Conservation (phyloP, 805 yeast species). For the Saturnispora diversa region DNA sequence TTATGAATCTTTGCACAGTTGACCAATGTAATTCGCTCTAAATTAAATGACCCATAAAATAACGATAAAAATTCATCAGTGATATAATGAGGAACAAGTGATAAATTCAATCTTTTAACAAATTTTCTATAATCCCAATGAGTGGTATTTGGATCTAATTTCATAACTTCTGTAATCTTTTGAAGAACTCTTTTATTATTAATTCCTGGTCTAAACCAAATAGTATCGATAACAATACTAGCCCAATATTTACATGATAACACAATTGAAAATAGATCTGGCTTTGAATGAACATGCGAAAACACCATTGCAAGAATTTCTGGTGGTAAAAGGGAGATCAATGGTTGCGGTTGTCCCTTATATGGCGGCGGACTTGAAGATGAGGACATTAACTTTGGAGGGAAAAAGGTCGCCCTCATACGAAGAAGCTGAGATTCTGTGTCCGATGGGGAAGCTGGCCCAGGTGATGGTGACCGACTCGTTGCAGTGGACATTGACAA, state of each 20-base stretch:
- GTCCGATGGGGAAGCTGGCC: constrained; percentile 1
- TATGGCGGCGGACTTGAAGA: background rate
- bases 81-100: constrained; percentile 61
- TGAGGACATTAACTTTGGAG: background rate
- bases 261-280: constrained; percentile 52
- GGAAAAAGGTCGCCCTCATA: constrained; percentile 1
- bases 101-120: constrained; percentile 73
- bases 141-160: constrained; percentile 38
- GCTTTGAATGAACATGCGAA: constrained; percentile 50
- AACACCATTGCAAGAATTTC: constrained; percentile 59
- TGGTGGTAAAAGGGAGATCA: constrained; percentile 43
- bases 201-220: constrained; percentile 84
- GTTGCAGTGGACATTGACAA: constrained; percentile 8
- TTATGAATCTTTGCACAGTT: constrained; percentile 64
- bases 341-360: constrained; percentile 13
- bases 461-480: constrained; percentile 10
- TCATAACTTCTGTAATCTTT: constrained; percentile 50
- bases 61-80: constrained; percentile 54
- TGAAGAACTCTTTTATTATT: constrained; percentile 41
- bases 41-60: constrained; percentile 60
- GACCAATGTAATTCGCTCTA: constrained; percentile 81
- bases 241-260: constrained; percentile 81
- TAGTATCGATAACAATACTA: constrained; percentile 60
- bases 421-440: constrained; percentile 7
- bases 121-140: constrained; percentile 60